These are phyloP conservation scores for Geosmithia flava DNA, from an alignment of 2,329 filamentous ascomycete genomes.

Conservation along the genomic window DNA sequence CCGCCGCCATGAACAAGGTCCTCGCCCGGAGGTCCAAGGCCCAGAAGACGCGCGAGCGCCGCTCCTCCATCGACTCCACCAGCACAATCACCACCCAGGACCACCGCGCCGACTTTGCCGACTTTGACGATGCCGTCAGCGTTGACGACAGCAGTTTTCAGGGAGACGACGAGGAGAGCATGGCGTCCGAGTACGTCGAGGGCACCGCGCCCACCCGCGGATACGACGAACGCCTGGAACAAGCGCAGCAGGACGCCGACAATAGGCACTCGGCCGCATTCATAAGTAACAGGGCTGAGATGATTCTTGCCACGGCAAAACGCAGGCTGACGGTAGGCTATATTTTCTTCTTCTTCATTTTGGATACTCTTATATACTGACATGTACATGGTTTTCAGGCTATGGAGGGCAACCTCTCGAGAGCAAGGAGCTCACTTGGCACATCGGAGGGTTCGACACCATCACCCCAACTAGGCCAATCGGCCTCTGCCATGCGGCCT, in stretches of 20 bases:
- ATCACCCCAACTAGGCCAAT: constrained; percentile 30
- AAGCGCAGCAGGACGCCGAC: constrained; percentile 18
- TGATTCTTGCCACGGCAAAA: constrained; percentile 89
- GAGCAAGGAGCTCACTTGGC: constrained; percentile 59
- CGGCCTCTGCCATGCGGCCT: constrained; percentile 11
- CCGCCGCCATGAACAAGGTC: constrained; percentile 25
- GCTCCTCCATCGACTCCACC: constrained; percentile 45
- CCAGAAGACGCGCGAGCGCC: constrained; percentile 26
- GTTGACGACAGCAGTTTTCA: constrained; percentile 54
- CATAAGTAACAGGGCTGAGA: constrained; percentile 71
- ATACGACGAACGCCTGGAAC: neutral
- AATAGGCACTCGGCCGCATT: constrained; percentile 60
- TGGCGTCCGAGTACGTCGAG: constrained; percentile 43
- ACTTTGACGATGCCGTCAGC: constrained; percentile 48
- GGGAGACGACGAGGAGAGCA: constrained; percentile 55
- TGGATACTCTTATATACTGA: constrained; percentile 5
- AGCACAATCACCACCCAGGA: constrained; percentile 43
- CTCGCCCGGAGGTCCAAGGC: constrained; percentile 18
- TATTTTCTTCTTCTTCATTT: too few species aligned
- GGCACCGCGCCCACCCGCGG: constrained; percentile 19
- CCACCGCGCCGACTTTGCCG: constrained; percentile 34
- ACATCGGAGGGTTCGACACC: constrained; percentile 35
- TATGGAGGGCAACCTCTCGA: constrained; percentile 84
- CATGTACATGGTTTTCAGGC: constrained; percentile 37
- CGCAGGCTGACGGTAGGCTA: constrained; percentile 66